Conservation (phyloP, 495 filamentous ascomycete species). For the Peziza echinospora region DNA sequence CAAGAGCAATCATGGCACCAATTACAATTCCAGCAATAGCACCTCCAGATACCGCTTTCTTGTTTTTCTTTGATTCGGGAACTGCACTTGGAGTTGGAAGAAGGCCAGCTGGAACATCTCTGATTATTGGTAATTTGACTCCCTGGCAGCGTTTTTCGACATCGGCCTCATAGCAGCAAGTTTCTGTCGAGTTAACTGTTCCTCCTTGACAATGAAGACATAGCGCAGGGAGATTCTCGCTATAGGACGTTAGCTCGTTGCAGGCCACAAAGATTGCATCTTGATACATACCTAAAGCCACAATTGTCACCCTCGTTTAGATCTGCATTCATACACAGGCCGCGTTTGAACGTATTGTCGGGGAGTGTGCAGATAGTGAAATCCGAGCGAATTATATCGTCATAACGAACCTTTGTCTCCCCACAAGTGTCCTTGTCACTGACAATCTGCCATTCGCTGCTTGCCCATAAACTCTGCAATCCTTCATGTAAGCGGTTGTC, state of each 20-base stretch:
- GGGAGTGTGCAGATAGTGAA: conserved; percentile 78
- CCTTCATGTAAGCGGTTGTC: background rate
- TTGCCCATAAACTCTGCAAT: conserved; percentile 53
- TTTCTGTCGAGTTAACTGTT: conserved; percentile 78
- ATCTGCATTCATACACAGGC: conserved; percentile 47
- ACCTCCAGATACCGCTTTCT: conserved; percentile 48
- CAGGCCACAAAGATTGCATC: conserved; percentile 1
- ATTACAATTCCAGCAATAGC: conserved; percentile 78
- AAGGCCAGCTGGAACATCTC: conserved; percentile 46
- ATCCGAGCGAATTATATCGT: conserved; percentile 68
- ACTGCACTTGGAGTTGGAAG: conserved; percentile 24
- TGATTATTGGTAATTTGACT: conserved; percentile 54
- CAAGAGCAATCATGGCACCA: conserved; percentile 50
- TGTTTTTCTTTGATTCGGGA: conserved; percentile 7
- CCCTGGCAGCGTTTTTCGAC: conserved; percentile 44
- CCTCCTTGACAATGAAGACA: conserved; percentile 67
- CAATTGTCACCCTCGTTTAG: conserved; percentile 74
- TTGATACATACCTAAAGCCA: conserved; percentile 34
- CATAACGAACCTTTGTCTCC: conserved; percentile 36
- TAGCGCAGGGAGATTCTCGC: conserved; percentile 56
- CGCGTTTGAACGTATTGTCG: conserved; percentile 45
- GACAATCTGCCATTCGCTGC: conserved; percentile 66
- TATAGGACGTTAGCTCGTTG: conserved; percentile 12
- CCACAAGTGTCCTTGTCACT: conserved; percentile 54
- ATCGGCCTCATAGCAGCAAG: conserved; percentile 74